Evolutionary conservation across 768 basidiomycete genomes (phyloP).

Genomic region (Pleurotus giganteus): DNA sequence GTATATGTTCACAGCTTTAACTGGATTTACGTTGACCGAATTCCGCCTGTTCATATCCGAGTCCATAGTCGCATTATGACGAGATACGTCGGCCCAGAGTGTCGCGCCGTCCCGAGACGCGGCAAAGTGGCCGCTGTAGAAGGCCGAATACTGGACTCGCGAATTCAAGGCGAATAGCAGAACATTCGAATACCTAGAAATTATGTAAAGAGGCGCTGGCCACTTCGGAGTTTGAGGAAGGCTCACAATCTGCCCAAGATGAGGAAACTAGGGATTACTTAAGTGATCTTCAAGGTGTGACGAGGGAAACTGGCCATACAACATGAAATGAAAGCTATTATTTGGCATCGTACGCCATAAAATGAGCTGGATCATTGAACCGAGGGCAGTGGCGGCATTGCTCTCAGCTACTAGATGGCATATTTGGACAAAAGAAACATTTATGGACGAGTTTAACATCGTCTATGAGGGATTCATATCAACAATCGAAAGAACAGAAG

Average conservation of each 20-base stretch:
- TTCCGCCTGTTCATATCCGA: not conserved
- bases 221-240: not conserved
- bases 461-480: not conserved
- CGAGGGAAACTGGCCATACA: slow-evolving; percentile 7
- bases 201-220: not conserved
- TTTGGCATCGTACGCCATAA: slow-evolving; percentile 14
- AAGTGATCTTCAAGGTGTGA: not conserved
- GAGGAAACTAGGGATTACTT: slow-evolving; percentile 14
- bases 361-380: slow-evolving; percentile 12
- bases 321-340: slow-evolving; percentile 17
- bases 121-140: not conserved
- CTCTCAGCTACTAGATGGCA: slow-evolving; percentile 15
- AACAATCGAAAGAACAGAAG: not conserved
- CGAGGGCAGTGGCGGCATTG: slow-evolving; percentile 13
- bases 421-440: not conserved
- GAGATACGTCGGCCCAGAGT: slow-evolving; percentile 4
- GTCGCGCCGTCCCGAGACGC: not conserved
- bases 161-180: slow-evolving; percentile 14
- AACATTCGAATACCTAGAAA: slow-evolving; percentile 12
- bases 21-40: not conserved
- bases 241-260: slow-evolving; percentile 14
- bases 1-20: not conserved
- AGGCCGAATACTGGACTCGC: slow-evolving; percentile 1
- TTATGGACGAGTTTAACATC: not conserved
- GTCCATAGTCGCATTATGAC: not conserved